phyloP scores from a whole-genome alignment of 495 filamentous ascomycete genomes.

The Tricharina praecox region DNA sequence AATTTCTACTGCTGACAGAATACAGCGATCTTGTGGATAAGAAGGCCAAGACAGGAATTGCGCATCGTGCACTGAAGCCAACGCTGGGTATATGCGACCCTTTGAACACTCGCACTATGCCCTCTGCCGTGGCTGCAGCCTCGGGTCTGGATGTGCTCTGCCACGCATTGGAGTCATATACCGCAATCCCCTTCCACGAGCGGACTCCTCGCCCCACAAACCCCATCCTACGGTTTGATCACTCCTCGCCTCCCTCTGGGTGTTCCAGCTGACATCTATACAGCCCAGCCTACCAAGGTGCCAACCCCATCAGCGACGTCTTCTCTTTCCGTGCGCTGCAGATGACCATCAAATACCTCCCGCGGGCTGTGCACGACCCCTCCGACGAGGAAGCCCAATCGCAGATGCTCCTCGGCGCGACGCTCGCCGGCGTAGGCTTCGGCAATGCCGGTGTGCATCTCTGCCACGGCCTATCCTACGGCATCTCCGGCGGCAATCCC shows the following conservation, averaged over 20 bases:
- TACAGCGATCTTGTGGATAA: slow-evolving; percentile 57
- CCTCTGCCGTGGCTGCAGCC: slow-evolving; percentile 68
- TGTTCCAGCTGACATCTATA: neutral
- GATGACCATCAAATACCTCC: slow-evolving; percentile 75
- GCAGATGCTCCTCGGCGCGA: slow-evolving; percentile 89
- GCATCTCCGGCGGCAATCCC: slow-evolving; percentile 83
- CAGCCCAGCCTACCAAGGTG: slow-evolving; percentile 84
- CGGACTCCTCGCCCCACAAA: slow-evolving; percentile 70
- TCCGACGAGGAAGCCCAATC: slow-evolving; percentile 81
- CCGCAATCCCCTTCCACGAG: slow-evolving; percentile 82
- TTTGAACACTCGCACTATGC: slow-evolving; percentile 88
- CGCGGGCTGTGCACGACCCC: slow-evolving; percentile 65
- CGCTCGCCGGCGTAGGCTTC: slow-evolving; percentile 86
- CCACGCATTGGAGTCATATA: slow-evolving; percentile 87
- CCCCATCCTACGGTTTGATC: slow-evolving; percentile 46
- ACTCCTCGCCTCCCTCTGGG: neutral
- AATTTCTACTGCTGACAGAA: no score
- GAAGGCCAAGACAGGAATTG: slow-evolving; percentile 85
- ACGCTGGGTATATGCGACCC: slow-evolving; percentile 94
- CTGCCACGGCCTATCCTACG: slow-evolving; percentile 95
- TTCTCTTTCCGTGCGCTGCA: slow-evolving; percentile 74
- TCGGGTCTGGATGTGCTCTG: slow-evolving; percentile 90
- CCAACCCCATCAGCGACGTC: slow-evolving; percentile 92
- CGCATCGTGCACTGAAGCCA: slow-evolving; percentile 85
- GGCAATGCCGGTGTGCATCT: slow-evolving; percentile 95